Base-by-base conservation (phyloP, 2,329 filamentous ascomycete species). In the Pyrenophora seminiperda region DNA sequence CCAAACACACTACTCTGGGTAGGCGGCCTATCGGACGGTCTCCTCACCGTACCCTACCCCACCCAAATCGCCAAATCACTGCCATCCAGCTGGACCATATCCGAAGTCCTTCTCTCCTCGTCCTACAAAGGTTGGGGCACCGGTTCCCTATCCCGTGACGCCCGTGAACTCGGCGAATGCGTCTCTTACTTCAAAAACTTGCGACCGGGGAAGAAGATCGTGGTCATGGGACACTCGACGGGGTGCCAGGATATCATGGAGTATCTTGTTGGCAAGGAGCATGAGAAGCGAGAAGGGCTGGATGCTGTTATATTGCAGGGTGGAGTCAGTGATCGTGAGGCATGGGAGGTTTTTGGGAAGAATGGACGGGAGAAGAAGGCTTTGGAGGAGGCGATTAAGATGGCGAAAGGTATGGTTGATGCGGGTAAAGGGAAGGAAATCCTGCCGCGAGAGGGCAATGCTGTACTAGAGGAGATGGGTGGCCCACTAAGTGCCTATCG, bases 261-360 rank as follows among this genome's bases (percentile, higher is more conserved):
- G 59, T 89, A 89, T 58, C 66, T 87, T 1, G 56, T 67, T n/a
- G 65, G 63, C 36, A 63, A 54, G 22, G 73, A 47, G 1, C 4
- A 15, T 10, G 39, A 50, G 9, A 72, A 73, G 32, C 74, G 82
- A 10, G 81, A 83, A 0, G 75, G 50, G 0, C 75, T 96, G 1
- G 84, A 94, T 52, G 91, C 88, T 29, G 86, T 85, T 40, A 87
- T 96, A 36, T 75, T 96, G 46, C 91, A 96, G 70, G 90, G 87
- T 0, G 86, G 89, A 0, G 86, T 92, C 3, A 90, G 85, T 1
- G 91, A 96, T 70, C 81, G 90, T 22, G 87, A 95, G 68, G 82
- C 80, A 0, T 68, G 64, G 60, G 54, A 36, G 2, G 61, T 59
- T 14, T 73, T 83, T 47, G 60, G 43, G 53, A 33, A 41, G 70